Conservation (phyloP, 148 eudicot species). For the Chenopodium quinoa region DNA sequence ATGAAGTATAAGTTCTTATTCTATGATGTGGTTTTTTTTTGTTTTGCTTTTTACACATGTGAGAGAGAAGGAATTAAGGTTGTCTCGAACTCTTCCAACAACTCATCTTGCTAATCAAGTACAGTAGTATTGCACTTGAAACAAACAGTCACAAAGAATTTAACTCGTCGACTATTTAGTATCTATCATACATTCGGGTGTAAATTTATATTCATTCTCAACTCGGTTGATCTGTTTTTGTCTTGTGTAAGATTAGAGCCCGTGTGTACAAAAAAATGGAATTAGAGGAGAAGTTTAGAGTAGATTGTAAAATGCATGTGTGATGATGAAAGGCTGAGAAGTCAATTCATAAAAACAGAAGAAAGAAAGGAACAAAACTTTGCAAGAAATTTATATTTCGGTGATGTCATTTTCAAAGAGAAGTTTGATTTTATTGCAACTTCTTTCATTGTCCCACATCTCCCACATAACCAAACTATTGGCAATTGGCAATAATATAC, state of each 20-base stretch:
- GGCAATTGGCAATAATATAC: slow-evolving; percentile 20
- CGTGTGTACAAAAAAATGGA: too few species aligned
- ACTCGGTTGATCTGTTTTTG: too few species aligned
- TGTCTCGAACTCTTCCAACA: slow-evolving; percentile 17
- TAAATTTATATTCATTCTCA: too few species aligned
- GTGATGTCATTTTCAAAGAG: slow-evolving; percentile 23
- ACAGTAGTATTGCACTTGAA: too few species aligned
- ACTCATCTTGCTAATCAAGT: neutral
- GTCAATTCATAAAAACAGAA: slow-evolving; percentile 5
- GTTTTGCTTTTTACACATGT: slow-evolving; percentile 13
- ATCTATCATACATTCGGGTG: too few species aligned
- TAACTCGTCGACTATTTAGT: too few species aligned
- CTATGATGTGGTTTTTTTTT: slow-evolving; percentile 1
- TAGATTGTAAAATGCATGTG: neutral
- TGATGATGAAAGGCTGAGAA: slow-evolving; percentile 11
- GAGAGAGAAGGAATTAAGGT: slow-evolving; percentile 19
- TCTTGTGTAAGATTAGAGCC: too few species aligned
- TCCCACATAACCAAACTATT: slow-evolving; percentile 17
- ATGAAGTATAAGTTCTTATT: neutral
- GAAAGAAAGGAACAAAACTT: neutral
- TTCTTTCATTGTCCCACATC: slow-evolving; percentile 21
- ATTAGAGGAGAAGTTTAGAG: neutral
- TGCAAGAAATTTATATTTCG: neutral
- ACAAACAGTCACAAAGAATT: too few species aligned
- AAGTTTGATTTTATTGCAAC: slow-evolving; percentile 20